Conservation (phyloP, 495 filamentous ascomycete species). For the Penicillium angulare region DNA sequence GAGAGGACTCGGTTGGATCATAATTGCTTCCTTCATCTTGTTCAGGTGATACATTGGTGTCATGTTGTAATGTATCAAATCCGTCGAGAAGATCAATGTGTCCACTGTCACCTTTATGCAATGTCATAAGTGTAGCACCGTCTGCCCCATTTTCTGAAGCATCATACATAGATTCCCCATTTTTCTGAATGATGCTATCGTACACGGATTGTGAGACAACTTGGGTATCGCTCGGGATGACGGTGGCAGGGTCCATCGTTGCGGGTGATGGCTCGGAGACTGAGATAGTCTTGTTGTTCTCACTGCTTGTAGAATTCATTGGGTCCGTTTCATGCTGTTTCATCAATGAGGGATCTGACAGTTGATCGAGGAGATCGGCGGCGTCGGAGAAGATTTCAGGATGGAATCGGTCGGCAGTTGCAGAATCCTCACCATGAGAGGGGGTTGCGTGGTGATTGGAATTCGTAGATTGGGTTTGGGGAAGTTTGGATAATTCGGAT, state of each 20-base stretch:
- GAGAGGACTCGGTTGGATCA: slow-evolving; percentile 39
- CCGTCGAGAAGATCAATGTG: slow-evolving; percentile 49
- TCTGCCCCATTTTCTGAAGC: slow-evolving; percentile 22
- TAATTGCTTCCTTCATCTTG: slow-evolving; percentile 39
- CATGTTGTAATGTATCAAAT: slow-evolving; percentile 30
- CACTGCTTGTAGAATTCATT: background rate
- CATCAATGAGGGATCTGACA: background rate
- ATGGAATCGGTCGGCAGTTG: background rate
- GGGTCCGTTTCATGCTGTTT: slow-evolving; percentile 17
- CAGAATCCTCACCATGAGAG: slow-evolving; percentile 8
- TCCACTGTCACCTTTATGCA: slow-evolving; percentile 46
- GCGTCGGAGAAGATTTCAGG: slow-evolving; percentile 8
- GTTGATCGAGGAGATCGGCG: background rate
- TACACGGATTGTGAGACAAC: slow-evolving; percentile 53
- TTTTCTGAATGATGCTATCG: slow-evolving; percentile 43
- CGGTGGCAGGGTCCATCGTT: slow-evolving; percentile 37
- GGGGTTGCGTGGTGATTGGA: background rate
- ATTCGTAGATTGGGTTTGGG: slow-evolving; percentile 1
- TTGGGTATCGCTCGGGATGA: slow-evolving; percentile 49
- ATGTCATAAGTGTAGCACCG: slow-evolving; percentile 36
- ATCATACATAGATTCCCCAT: slow-evolving; percentile 29
- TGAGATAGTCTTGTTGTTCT: slow-evolving; percentile 1
- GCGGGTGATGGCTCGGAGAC: slow-evolving; percentile 9
- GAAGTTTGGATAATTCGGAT: background rate
- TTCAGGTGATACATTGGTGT: slow-evolving; percentile 30